Base-by-base conservation (phyloP, 1,284 basidiomycete species). In the Ustilago hordei region DNA sequence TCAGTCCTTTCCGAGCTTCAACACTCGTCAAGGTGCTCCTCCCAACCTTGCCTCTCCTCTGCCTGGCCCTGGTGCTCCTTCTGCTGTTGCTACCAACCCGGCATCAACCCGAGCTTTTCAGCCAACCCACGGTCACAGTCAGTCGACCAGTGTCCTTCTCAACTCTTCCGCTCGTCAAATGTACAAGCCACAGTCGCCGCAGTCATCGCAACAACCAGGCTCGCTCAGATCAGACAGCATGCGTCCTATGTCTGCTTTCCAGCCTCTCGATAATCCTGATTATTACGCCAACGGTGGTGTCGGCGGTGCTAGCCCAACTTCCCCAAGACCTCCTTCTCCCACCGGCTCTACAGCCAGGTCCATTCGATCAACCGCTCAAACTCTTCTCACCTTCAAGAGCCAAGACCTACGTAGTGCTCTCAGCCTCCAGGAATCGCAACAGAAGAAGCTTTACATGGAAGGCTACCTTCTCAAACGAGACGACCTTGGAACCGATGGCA, bases 361-460 rank as follows among this genome's bases (percentile, higher is more conserved):
- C 59, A 72, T 81, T 58, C 75, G 78, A 3, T 68, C 81, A 45
- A 69, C 77, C 6, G 50, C 78, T 13, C 73, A 75, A 19, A 69
- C 81, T 12, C 75, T 75, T 32, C 65, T 85, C 55, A 85, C 83
- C 15, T 85, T 85, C 76, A 84, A 84, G 53, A 81, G 76, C 35
- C 75, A 76, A 17, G 84, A 85, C 38, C 77, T 85, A 8, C 80
- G 84, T 19, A 81, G 75, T 48, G 83, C 84, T 3, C 74, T 85
- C 34, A 63, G 75, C 39, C 69, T 85, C 4, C 84, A 85, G n/a
- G 83, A 82, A 41, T 80, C 83, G 7, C 84, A 82, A 47, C 69
- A 75, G 53, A 69, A 73, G 28, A 85, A 85, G 67, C 72, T 84
- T 48, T 85, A 85, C 76, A 85, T 85, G 84, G 83, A 85, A 63